phyloP scores from a whole-genome alignment of 805 yeast species.

The Debaryomyces hansenii region DNA sequence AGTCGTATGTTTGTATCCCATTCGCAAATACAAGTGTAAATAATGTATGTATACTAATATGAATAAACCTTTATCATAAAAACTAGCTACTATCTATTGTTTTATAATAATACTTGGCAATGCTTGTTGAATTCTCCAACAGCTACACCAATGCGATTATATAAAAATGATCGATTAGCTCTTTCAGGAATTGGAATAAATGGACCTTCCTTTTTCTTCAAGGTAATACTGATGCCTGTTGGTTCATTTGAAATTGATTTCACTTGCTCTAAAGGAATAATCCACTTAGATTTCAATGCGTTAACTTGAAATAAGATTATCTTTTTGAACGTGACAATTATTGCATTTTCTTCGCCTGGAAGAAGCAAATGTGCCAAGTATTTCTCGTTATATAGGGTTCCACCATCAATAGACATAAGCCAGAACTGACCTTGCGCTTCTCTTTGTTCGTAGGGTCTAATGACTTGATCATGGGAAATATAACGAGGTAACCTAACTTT shows the following conservation, averaged over 20 bases:
- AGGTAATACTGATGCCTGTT: constrained; percentile 72
- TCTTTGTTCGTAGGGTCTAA: constrained; percentile 72
- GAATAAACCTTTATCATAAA: not conserved
- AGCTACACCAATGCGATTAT: constrained; percentile 73
- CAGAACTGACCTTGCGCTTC: constrained; percentile 95
- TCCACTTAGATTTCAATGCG: constrained; percentile 67
- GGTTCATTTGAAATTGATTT: constrained; percentile 72
- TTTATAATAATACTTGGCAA: constrained; percentile 49
- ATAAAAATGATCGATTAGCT: constrained; percentile 61
- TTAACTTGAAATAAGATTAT: constrained; percentile 69
- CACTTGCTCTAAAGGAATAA: constrained; percentile 60
- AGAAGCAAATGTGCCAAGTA: constrained; percentile 85
- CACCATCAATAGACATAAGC: constrained; percentile 83
- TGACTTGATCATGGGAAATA: constrained; percentile 66
- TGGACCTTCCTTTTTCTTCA: constrained; percentile 50
- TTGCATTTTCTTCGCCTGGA: constrained; percentile 76
- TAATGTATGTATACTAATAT: not conserved
- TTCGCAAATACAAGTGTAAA: not conserved
- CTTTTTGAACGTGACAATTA: constrained; percentile 70
- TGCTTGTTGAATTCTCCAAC: constrained; percentile 76
- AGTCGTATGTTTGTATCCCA: constrained; percentile 7
- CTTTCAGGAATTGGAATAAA: constrained; percentile 81
- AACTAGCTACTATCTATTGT: not conserved
- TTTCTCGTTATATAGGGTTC: constrained; percentile 65
- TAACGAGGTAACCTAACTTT: constrained; percentile 82